Conservation (phyloP, 2,329 filamentous ascomycete species). For the Simplicillium sp. region DNA sequence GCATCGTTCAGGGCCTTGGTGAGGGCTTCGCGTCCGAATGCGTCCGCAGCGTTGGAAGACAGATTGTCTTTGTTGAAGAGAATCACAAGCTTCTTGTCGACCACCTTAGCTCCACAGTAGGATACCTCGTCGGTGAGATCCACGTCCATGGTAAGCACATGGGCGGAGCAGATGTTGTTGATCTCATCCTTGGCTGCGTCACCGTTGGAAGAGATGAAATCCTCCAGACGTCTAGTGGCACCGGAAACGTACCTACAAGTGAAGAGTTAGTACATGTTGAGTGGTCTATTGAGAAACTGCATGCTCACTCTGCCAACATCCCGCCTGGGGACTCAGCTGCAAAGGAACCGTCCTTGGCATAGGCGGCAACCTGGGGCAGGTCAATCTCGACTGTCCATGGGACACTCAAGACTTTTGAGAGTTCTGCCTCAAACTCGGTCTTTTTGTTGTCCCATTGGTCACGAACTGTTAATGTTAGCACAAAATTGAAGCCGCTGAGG, state of each 20-base stretch:
- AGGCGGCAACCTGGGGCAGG: constrained; percentile 36
- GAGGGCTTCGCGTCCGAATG: constrained; percentile 25
- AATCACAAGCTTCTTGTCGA: constrained; percentile 32
- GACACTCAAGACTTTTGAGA: constrained; percentile 34
- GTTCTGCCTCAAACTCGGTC: constrained; percentile 27
- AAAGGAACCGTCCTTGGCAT: constrained; percentile 29
- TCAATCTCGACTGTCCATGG: constrained; percentile 41
- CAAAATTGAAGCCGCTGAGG: too few species aligned
- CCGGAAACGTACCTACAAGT: constrained; percentile 31
- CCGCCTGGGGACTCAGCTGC: constrained; percentile 31
- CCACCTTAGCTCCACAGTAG: constrained; percentile 35
- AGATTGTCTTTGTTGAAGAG: constrained; percentile 33
- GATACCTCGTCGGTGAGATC: constrained; percentile 30
- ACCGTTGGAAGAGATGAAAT: constrained; percentile 25
- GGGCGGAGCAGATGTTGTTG: constrained; percentile 33
- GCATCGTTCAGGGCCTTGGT: constrained; percentile 32
- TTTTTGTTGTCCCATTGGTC: constrained; percentile 42
- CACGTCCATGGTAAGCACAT: constrained; percentile 35
- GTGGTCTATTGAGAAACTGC: too few species aligned
- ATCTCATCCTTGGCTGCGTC: constrained; percentile 32
- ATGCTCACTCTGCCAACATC: constrained; percentile 31
- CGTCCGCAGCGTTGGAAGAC: constrained; percentile 33
- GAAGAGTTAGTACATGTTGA: not conserved
- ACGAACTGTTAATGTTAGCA: constrained; percentile 27
- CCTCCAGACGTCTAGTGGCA: constrained; percentile 29